These are phyloP conservation scores for Telfairia occidentalis DNA, from an alignment of 331 rosid species.

Conservation along the genomic window DNA sequence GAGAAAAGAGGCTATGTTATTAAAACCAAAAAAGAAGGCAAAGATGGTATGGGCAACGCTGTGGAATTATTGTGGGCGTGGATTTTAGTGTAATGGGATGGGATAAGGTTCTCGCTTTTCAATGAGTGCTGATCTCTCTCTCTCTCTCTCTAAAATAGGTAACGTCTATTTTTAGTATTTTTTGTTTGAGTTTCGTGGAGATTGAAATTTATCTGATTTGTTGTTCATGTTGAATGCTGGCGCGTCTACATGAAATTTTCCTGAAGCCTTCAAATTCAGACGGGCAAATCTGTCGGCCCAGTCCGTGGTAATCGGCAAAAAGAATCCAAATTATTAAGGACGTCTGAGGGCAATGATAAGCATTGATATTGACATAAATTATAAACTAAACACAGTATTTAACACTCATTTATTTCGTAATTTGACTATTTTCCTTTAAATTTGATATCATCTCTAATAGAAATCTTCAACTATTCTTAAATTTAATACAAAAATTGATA, in stretches of 20 bases:
- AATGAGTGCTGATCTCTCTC: conserved; percentile 19
- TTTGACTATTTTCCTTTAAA: too few relatives aligned
- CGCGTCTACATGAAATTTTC: neutral
- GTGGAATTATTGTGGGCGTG: conserved; percentile 8
- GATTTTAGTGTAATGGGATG: neutral
- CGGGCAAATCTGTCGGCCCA: neutral
- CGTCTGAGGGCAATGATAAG: neutral
- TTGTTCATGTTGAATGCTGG: too few relatives aligned
- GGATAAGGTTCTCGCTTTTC: conserved; percentile 44
- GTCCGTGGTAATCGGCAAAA: neutral
- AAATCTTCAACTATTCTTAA: too few relatives aligned
- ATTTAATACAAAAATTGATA: too few relatives aligned
- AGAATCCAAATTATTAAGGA: neutral
- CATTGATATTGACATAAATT: neutral
- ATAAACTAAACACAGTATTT: too few relatives aligned
- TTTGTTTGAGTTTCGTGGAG: neutral
- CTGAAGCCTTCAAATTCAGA: neutral
- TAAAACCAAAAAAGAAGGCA: neutral
- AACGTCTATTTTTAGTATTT: neutral
- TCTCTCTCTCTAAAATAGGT: neutral
- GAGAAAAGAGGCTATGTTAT: neutral
- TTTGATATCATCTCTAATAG: too few relatives aligned
- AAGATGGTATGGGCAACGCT: neutral
- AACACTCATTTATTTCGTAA: neutral
- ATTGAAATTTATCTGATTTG: too few relatives aligned